A percentile compares a stretch with the other conserved stretches of the same genome.
Evolutionary conservation across 768 basidiomycete species (phyloP).

Genomic region (Mrakia blollopis): DNA sequence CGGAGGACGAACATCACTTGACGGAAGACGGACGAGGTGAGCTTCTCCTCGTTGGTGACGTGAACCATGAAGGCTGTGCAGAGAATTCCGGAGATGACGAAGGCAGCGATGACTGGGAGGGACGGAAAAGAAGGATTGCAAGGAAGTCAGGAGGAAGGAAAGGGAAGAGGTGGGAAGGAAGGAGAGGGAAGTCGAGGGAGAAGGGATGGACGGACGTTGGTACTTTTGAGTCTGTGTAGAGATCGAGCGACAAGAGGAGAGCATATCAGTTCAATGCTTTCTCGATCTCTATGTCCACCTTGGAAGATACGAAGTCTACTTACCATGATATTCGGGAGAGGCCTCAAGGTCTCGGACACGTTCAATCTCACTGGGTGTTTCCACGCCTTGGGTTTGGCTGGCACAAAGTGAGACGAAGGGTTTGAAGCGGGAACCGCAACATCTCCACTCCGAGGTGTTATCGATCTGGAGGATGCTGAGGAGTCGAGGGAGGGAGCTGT

Average conservation of each 20-base stretch:
- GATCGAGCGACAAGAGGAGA: neutral
- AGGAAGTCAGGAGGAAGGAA: neutral
- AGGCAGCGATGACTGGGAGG: slow-evolving; percentile 1
- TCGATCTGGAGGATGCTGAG: neutral
- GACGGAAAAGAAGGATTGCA: neutral
- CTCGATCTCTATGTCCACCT: neutral
- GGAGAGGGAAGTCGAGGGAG: neutral
- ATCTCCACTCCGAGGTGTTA: neutral
- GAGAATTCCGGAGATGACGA: neutral
- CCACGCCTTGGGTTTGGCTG: slow-evolving; percentile 9
- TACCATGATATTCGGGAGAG: slow-evolving; percentile 12
- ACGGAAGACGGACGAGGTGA: slow-evolving; percentile 29
- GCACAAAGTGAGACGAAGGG: neutral
- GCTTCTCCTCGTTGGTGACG: slow-evolving; percentile 29
- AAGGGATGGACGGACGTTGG: neutral
- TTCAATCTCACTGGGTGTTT: slow-evolving; percentile 13
- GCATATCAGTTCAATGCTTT: no score
- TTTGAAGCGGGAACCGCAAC: neutral
- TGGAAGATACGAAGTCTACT: neutral
- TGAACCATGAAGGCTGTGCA: slow-evolving; percentile 25
- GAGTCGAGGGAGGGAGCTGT: neutral
- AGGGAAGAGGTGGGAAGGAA: neutral
- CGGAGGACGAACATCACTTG: slow-evolving; percentile 29
- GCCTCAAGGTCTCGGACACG: neutral
- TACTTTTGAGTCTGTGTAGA: neutral